Base-by-base conservation (phyloP, 306 rosid species). In the Alnus rubra region DNA sequence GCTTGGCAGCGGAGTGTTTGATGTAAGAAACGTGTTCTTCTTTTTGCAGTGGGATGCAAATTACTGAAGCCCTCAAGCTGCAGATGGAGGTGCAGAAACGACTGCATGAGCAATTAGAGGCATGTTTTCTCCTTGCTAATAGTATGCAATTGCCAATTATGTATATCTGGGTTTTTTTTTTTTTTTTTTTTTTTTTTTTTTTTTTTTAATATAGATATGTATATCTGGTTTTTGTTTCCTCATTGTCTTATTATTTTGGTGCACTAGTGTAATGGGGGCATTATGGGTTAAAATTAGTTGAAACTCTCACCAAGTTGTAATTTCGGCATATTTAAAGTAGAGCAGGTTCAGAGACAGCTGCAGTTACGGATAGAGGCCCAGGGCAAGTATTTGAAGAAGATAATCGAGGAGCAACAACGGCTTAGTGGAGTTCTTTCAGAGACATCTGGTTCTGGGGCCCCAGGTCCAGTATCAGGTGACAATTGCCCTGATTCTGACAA, bases 11-110 rank as follows among this genome's bases (percentile, higher is more conserved):
- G 58, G 79, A 54, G 30, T 67, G 68, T 31, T 75, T 77, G 64
- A 56, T 69, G 30, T 11, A 73, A 47, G 76, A 47, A 77, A 33
- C 39, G 62, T 56, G 31, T 35, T 70, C 65, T 74, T 67, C 83
- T 76, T 48, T 82, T 74, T 82, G 80, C 89, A 95, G 99, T 72
- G 98, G 99, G 64, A 91, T 95, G 97, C 96, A 93, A 83, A 95
- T 95, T 72, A 95, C 96, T 19, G 99, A 95, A 83, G 97, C 99
- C 39, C 87, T 95, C 68, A 95, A 93, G 90, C 98, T 95, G 88
- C 99, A 95, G 84, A 95, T 95, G 99, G 99, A 95, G 86, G 99
- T 95, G 74, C 99, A 95, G 88, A 95, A 95, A 87, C 92, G 99
- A 76, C 84, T 95, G 50, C 99, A 95, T 80, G 99, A 95, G 80